These are phyloP conservation scores for Coemansia erecta DNA, from an alignment of 192 early-diverging fungal species.

Conservation along the genomic window DNA sequence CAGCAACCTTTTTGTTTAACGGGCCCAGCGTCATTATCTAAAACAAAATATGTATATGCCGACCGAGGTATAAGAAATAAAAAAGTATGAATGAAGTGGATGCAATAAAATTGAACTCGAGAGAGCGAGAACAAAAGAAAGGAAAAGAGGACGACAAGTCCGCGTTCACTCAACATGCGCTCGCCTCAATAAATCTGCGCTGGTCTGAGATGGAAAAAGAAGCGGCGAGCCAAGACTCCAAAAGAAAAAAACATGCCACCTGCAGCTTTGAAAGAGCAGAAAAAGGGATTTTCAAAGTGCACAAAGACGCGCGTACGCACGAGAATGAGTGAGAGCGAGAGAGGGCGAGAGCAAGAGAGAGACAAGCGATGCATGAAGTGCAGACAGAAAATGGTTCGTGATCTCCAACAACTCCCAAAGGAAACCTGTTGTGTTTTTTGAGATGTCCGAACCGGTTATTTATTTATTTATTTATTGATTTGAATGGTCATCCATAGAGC, in stretches of 20 bases:
- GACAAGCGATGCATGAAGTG: too few species aligned
- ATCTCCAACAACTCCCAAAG: too few species aligned
- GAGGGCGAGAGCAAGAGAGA: too few species aligned
- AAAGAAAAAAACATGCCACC: neutral
- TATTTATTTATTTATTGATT: neutral
- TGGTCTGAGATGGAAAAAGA: neutral
- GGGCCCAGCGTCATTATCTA: neutral
- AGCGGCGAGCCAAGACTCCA: neutral
- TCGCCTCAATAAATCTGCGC: neutral
- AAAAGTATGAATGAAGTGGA: neutral
- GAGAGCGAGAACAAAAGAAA: neutral
- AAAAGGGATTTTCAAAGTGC: constrained; percentile 1
- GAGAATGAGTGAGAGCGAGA: too few species aligned
- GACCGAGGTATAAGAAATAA: neutral
- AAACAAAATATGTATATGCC: neutral
- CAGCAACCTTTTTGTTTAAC: constrained; percentile 3
- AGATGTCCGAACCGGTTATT: neutral
- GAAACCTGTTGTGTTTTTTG: too few species aligned
- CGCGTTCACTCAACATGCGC: neutral
- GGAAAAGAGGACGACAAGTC: neutral
- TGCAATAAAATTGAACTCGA: constrained; percentile 2
- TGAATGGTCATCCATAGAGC: constrained; percentile 32
- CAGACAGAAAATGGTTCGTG: too few species aligned
- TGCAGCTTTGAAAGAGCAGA: neutral
- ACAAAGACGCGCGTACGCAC: too few species aligned